Evolutionary conservation across 768 basidiomycete genomes (phyloP), one percentile per base, ranked within the genome.

Genomic region (Pleurotus pulmonarius): DNA sequence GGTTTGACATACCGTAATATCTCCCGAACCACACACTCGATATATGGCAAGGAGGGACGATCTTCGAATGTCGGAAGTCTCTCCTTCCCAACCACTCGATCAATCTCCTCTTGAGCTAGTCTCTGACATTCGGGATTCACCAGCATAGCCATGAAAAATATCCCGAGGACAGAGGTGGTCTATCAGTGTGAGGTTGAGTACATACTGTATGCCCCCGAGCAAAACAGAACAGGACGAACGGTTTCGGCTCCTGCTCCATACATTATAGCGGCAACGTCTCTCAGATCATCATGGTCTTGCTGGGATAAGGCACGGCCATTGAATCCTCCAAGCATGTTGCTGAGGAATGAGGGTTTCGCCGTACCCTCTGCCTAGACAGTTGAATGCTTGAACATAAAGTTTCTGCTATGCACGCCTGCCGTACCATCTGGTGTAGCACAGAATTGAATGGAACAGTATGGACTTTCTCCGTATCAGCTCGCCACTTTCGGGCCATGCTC

Each of bases 201-300:
- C 11, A 48, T 20, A 52, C n/a, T 13, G n/a, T 39, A 16, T n/a
- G 15, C 13, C 8, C 22, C 1, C 34, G 4, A 26, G 26, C 38
- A 25, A 38, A 15, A 12, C 15, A 52, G 15, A 20, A 29, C 5
- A 22, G 15, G 43, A 59, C 69, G n/a, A 51, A 75, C 76, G 47
- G 76, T 76, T 56, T 74, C 72, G 9, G 68, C 70, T 22, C 71
- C 77, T 18, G 67, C 74, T 49, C 59, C 46, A 52, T 63, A 65
- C 47, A 70, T 57, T 2, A 59, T 44, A 4, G 53, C 67, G 3
- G 64, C 61, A 7, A 55, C 52, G 3, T 60, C 64, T 25, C 62
- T 61, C 15, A 70, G 53, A 37, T 68, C 63, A 13, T 62, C 25
- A 3, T 59, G 22, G 2, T 60, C 65, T 6, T 55, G 53, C 5